Evolutionary conservation across 805 yeast genomes (phyloP).

Genomic region (Candida easanensis): DNA sequence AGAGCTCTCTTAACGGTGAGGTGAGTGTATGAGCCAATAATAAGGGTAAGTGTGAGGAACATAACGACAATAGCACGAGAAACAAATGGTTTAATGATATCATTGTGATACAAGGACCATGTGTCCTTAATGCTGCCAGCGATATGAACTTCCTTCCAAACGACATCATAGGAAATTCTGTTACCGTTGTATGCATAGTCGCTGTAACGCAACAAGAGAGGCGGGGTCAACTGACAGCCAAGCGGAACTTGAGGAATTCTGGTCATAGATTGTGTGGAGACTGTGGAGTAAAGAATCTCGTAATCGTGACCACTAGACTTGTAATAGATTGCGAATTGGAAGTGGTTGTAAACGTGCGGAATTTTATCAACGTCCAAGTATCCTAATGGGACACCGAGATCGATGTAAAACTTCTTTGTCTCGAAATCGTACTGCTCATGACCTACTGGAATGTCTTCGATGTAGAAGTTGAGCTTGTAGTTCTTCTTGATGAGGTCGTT

Average conservation of each 20-base stretch:
- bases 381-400: conserved; percentile 30
- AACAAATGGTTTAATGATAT: conserved; percentile 25
- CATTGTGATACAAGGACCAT: conserved; percentile 26
- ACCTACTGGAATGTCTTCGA: conserved; percentile 32
- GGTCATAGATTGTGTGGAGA: conserved; percentile 26
- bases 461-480: conserved; percentile 29
- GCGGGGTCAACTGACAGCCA: conserved; percentile 25
- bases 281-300: conserved; percentile 27
- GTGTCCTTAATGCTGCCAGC: conserved; percentile 9
- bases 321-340: conserved; percentile 29
- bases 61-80: conserved; percentile 18
- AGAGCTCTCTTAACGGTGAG: conserved; percentile 16
- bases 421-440: conserved; percentile 29
- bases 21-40: conserved; percentile 20
- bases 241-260: conserved; percentile 25
- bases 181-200: conserved; percentile 28
- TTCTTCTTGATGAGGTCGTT: conserved; percentile 29
- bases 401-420: conserved; percentile 26
- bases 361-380: conserved; percentile 28
- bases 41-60: conserved; percentile 17
- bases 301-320: conserved; percentile 21
- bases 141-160: conserved; percentile 28
- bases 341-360: conserved; percentile 31
- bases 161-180: conserved; percentile 27
- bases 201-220: conserved; percentile 22